Evolutionary conservation across 768 basidiomycete species (phyloP), one percentile per base, ranked within the genome.

Genomic region (Hydnum rufescens): DNA sequence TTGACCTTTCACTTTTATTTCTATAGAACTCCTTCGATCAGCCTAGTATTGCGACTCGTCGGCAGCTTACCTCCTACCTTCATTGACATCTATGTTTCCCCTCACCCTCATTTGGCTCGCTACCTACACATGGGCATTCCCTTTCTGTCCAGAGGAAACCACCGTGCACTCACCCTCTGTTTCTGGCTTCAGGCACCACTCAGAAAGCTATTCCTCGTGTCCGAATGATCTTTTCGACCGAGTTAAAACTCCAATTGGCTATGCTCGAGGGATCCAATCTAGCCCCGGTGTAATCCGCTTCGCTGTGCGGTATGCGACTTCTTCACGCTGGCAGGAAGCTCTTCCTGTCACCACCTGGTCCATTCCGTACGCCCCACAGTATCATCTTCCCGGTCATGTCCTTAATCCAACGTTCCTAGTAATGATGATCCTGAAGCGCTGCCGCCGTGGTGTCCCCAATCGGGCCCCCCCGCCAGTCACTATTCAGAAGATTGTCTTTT

Each of bases 401-500:
- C 49, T 29, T n/a, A 53, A 28, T 32, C 31, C 46, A 47, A 55
- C 55, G 46, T n/a, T n/a, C n/a, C 28, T 42, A 32, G 43, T 28
- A 52, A 44, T 44, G 67, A 70, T 3, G 69, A 81, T 60, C 65
- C 68, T 6, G 67, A 77, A 0, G 65, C 64, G 5, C 66, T 83
- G 30, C 85, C 86, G 19, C 69, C 77, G 3, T 71, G 76, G 4
- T 92, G 87, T 62, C 79, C 82, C 5, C 88, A 89, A 62, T 65
- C 54, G 36, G 67, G 72, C 58, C 39, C 54, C n/a, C 49, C 56
- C 68, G 29, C 73, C 74, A n/a, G 61, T 64, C 3, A 73, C 66
- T 64, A 71, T 62, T 52, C 69, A 1, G 88, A 90, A 63, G 83
- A 90, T 62, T 93, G 88, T 62, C 69, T 93, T 44, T 86, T 77